A percentile compares a stretch with the other conserved stretches of the same genome.
These are phyloP conservation scores for Tieghemiomyces parasiticus DNA, from an alignment of 192 early-diverging fungal genomes.

Conservation along the genomic window DNA sequence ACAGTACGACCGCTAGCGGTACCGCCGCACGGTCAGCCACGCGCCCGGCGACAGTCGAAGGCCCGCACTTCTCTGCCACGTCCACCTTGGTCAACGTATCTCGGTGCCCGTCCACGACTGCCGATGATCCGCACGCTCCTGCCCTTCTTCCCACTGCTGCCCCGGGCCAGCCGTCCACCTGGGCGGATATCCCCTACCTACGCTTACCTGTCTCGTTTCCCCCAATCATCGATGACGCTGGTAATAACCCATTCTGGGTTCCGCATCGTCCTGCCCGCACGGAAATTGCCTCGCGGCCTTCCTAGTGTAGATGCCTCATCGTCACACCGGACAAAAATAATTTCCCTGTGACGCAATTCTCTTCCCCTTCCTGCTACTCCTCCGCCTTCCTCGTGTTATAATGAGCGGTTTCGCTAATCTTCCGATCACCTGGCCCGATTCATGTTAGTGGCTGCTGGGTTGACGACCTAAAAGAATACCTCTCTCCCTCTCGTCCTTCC, in stretches of 20 bases:
- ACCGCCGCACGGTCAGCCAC: too few relatives aligned
- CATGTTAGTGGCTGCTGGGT: too few relatives aligned
- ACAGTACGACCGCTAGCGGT: background rate
- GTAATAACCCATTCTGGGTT: slow-evolving; percentile 5
- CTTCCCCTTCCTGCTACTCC: too few relatives aligned
- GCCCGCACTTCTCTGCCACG: background rate
- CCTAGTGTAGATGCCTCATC: too few relatives aligned
- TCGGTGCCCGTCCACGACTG: background rate
- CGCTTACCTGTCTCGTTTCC: background rate
- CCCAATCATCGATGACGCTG: slow-evolving; percentile 1
- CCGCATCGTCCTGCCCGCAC: background rate
- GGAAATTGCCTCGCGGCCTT: too few relatives aligned
- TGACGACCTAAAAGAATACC: too few relatives aligned
- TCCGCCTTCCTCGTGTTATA: too few relatives aligned
- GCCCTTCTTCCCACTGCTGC: background rate
- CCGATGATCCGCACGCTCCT: background rate
- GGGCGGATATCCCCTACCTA: background rate
- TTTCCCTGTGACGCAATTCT: too few relatives aligned
- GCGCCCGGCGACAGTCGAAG: background rate
- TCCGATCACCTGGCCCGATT: too few relatives aligned
- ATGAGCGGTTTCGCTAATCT: too few relatives aligned
- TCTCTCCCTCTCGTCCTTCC: too few relatives aligned
- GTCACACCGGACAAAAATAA: too few relatives aligned
- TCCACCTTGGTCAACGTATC: background rate
- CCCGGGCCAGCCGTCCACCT: background rate